These are phyloP conservation scores for Fusarium sulawesiense DNA, from an alignment of 2,329 filamentous ascomycete genomes.

Conservation along the genomic window DNA sequence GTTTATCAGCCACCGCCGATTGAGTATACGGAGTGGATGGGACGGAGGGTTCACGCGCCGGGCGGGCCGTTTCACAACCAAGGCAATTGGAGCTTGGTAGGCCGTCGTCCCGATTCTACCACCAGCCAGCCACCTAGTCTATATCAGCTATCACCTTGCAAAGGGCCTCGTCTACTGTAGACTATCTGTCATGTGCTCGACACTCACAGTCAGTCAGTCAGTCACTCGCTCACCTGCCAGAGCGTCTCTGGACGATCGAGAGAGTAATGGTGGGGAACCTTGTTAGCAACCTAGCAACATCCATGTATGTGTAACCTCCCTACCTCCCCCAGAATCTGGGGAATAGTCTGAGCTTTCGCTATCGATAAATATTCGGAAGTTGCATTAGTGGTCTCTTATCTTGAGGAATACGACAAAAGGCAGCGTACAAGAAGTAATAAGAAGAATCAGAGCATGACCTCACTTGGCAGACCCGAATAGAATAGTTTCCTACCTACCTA, in stretches of 20 bases:
- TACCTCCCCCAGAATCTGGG: slow-evolving; percentile 10
- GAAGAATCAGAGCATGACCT: not conserved
- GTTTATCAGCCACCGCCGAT: slow-evolving; percentile 24
- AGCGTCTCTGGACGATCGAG: slow-evolving; percentile 28
- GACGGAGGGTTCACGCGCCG: slow-evolving; percentile 42
- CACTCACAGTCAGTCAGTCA: not conserved
- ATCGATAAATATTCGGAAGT: slow-evolving; percentile 18
- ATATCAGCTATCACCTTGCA: slow-evolving; percentile 7
- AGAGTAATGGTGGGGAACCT: slow-evolving; percentile 31
- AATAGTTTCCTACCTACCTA: slow-evolving; percentile 1
- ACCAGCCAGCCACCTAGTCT: slow-evolving; percentile 16
- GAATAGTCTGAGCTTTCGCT: slow-evolving; percentile 4
- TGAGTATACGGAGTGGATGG: slow-evolving; percentile 31
- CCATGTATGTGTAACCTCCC: slow-evolving; percentile 5
- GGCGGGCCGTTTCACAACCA: slow-evolving; percentile 46
- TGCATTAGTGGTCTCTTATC: not conserved
- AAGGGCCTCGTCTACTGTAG: slow-evolving; percentile 7
- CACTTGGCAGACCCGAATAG: not conserved
- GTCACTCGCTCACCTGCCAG: slow-evolving; percentile 35
- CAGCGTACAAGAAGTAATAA: not conserved
- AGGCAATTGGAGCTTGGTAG: slow-evolving; percentile 25
- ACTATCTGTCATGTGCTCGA: slow-evolving; percentile 39
- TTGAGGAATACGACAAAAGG: not conserved
- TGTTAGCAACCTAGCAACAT: slow-evolving; percentile 10
- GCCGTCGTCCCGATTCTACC: slow-evolving; percentile 19